Evolutionary conservation across 257 asterid genomes (phyloP), one percentile per base, ranked within the genome.

Genomic region (Petunia secreta): DNA sequence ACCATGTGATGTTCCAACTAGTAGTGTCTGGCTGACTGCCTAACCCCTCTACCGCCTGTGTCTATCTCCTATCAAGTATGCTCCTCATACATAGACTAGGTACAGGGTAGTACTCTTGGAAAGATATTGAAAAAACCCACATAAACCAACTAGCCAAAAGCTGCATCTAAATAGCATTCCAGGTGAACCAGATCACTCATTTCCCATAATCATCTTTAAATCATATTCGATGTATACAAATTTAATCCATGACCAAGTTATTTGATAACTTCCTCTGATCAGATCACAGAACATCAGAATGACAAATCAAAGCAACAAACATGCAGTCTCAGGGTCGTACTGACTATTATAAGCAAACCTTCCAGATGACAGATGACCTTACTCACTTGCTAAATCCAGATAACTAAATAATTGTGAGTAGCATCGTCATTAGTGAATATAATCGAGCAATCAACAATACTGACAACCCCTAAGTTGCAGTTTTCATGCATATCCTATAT

Each of bases 131-230:
- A n/a, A 58, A 58, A 6, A 16, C 25, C 8, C 15, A 55, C 25
- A 55, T 55, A 6, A 58, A 58, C 63, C 37, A n/a, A 58, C 63
- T 58, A 3, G 4, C 37, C 8, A 58, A 58, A 44, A 68, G 58
- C 44, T 44, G 58, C 76, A 43, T 14, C 76, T 25, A 68, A 25
- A 7, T 16, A 68, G 76, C 4, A 64, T 37, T 64, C 25, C 25
- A 64, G 1, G 8, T 38, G 71, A 63, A 11, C 48, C 48, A 38
- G 71, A 64, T 4, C 11, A 37, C 71, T 64, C 48, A 11, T 38
- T 25, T 63, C n/a, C 11, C 71, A 64, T 64, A 36, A 63, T 63
- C 44, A 37, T 63, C 44, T 37, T 37, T 64, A 64, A 64, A 64
- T 37, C 48, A 10, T 38, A 64, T 11, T 4, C 13, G 25, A 63